Percentiles rank a stretch among this genome's conserved stretches.
Conservation (phyloP, 2,329 filamentous ascomycete genomes). For the Pseudocercospora musae region DNA sequence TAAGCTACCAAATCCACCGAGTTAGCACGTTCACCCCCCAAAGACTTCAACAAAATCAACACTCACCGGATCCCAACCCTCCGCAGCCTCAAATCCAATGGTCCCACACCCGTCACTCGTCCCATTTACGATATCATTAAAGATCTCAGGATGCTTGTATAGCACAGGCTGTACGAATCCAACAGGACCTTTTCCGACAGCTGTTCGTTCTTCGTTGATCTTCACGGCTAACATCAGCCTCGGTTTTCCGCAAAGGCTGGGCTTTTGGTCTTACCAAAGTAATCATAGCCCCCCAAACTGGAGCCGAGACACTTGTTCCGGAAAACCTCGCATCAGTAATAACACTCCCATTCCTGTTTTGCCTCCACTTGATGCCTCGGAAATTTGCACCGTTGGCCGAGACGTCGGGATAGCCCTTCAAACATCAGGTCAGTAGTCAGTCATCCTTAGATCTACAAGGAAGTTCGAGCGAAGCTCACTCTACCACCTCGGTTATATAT, state of each 20-base stretch:
- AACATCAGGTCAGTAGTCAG: too few relatives aligned
- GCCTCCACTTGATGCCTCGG: conserved; percentile 20
- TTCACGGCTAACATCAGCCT: too few relatives aligned
- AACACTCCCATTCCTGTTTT: conserved; percentile 35
- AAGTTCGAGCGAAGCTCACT: too few relatives aligned
- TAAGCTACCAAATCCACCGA: neutral
- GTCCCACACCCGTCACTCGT: conserved; percentile 21
- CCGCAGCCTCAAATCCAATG: conserved; percentile 25
- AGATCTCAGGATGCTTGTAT: conserved; percentile 32
- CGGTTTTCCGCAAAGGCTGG: too few relatives aligned
- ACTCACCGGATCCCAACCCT: conserved; percentile 6
- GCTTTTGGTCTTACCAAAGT: too few relatives aligned
- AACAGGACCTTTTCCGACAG: conserved; percentile 25
- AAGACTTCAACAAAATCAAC: neutral
- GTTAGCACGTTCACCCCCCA: too few relatives aligned
- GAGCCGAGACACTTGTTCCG: conserved; percentile 26
- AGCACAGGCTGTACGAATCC: conserved; percentile 35
- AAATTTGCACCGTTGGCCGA: conserved; percentile 41
- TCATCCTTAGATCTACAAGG: too few relatives aligned
- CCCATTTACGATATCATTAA: conserved; percentile 26
- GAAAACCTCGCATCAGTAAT: conserved; percentile 6
- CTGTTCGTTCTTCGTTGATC: conserved; percentile 25
- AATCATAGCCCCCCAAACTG: conserved; percentile 29
- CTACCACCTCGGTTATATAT: conserved; percentile 32
- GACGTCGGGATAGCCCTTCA: conserved; percentile 38